Base-by-base conservation (phyloP, 495 filamentous ascomycete species). In the Aspergillus leporis region DNA sequence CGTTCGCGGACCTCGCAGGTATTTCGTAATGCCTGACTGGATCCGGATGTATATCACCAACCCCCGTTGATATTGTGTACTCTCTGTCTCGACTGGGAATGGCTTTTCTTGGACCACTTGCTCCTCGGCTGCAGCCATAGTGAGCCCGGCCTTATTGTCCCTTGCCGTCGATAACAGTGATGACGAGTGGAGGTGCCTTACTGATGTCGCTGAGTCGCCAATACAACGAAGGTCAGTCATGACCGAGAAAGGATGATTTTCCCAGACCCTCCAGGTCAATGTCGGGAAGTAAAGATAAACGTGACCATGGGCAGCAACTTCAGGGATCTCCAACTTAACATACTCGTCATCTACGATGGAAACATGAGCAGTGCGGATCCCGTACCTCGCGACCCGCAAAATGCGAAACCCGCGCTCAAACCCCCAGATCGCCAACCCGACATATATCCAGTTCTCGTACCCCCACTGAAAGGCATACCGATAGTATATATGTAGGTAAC, bases 361-460 rank as follows among this genome's bases (percentile, higher is more conserved):
- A 21, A 51, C 28, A 19, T 51, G 49, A n/a, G 49, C 49, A 51
- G 8, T 51, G 25, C 25, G 28, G 13, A 43, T 28, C 4, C 53
- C 53, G 18, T 55, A 0, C 16, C 38, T 25, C 1, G 34, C 4
- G 8, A 51, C 3, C 12, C 48, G 25, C 48, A 51, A 7, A 31
- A 55, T 30, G 4, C 53, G 38, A 1, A 55, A 5, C 3, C 21
- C 34, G 10, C 53, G 53, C 13, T 55, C 53, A 31, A 55, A 55
- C 7, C 53, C 53, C 53, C 53, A 55, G 21, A 46, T 19, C 21
- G 53, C 53, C 12, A 55, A 28, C 9, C n/a, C 53, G 0, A 45
- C 43, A 21, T 55, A 55, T 23, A 55, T 55, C 53, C 53, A 55
- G 38, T 55, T 55, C 38, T 55, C 53, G 22, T 55, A 55, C 2